Conservation (phyloP, 768 basidiomycete species). For the Leucogyrophana mollusca region DNA sequence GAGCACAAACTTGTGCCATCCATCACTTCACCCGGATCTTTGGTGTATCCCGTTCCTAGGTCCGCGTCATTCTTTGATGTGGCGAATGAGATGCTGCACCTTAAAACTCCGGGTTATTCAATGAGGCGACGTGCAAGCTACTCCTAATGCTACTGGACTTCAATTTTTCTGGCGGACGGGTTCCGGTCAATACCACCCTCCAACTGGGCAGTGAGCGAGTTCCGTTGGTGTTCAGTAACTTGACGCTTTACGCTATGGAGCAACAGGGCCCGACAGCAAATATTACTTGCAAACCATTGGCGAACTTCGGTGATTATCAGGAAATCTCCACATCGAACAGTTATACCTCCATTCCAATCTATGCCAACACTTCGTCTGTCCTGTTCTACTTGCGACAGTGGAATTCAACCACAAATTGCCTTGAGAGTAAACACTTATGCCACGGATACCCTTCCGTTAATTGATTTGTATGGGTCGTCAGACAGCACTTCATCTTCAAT, state of each 20-base stretch:
- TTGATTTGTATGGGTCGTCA: too few relatives aligned
- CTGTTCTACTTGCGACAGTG: background rate
- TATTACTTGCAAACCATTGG: background rate
- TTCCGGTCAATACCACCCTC: constrained; percentile 1
- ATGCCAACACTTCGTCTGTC: background rate
- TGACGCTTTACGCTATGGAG: background rate
- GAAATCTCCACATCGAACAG: background rate
- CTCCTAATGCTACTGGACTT: constrained; percentile 1
- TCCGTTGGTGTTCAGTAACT: too few relatives aligned
- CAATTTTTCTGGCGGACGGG: constrained; percentile 2
- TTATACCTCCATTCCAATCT: background rate
- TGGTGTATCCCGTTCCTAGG: too few relatives aligned
- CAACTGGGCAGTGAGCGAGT: too few relatives aligned
- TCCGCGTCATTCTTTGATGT: too few relatives aligned
- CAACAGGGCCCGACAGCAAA: constrained; percentile 1
- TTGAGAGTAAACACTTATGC: background rate
- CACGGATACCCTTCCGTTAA: background rate
- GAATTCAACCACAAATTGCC: background rate
- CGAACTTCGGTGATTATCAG: background rate
- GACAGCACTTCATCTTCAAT: too few relatives aligned
- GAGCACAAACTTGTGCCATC: too few relatives aligned
- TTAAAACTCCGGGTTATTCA: too few relatives aligned
- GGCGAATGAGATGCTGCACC: too few relatives aligned
- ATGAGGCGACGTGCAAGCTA: too few relatives aligned
- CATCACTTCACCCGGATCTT: too few relatives aligned